These are phyloP conservation scores for Arthrobotrys conoides DNA, from an alignment of 2,329 filamentous ascomycete species.

Conservation along the genomic window DNA sequence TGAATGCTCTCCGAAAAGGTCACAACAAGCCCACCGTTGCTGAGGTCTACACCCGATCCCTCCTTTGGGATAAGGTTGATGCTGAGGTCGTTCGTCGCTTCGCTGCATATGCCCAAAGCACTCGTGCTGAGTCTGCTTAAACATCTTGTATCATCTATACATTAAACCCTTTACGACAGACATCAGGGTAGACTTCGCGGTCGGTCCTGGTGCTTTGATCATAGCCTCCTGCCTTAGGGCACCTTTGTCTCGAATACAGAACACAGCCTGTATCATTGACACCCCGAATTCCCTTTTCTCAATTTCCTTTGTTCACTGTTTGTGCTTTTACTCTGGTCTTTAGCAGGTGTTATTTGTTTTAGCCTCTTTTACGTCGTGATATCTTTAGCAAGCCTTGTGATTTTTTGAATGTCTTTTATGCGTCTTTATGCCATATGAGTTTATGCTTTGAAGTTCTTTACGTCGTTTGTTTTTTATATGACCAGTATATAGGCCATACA, in stretches of 20 bases:
- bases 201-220: slow-evolving; percentile 36
- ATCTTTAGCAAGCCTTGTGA: slow-evolving; percentile 60
- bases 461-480: slow-evolving; percentile 40
- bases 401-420: slow-evolving; percentile 37
- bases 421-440: slow-evolving; percentile 43
- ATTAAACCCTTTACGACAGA: slow-evolving; percentile 54
- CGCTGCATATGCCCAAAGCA: slow-evolving; percentile 69
- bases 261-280: slow-evolving; percentile 60
- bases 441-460: slow-evolving; percentile 45
- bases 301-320: slow-evolving; percentile 37
- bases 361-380: slow-evolving; percentile 38
- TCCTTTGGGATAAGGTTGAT: slow-evolving; percentile 95
- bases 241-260: slow-evolving; percentile 48
- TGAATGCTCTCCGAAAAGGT: slow-evolving; percentile 80
- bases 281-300: slow-evolving; percentile 27
- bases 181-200: slow-evolving; percentile 34
- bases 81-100: slow-evolving; percentile 92
- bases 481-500: slow-evolving; percentile 56
- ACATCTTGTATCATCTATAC: slow-evolving; percentile 27
- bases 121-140: slow-evolving; percentile 58
- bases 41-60: slow-evolving; percentile 90
- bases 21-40: slow-evolving; percentile 80
- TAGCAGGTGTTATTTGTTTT: slow-evolving; percentile 52
- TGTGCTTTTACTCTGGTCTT: slow-evolving; percentile 22
- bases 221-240: slow-evolving; percentile 24